Conservation (phyloP, 2,329 filamentous ascomycete genomes). For the Xylaria sp. region DNA sequence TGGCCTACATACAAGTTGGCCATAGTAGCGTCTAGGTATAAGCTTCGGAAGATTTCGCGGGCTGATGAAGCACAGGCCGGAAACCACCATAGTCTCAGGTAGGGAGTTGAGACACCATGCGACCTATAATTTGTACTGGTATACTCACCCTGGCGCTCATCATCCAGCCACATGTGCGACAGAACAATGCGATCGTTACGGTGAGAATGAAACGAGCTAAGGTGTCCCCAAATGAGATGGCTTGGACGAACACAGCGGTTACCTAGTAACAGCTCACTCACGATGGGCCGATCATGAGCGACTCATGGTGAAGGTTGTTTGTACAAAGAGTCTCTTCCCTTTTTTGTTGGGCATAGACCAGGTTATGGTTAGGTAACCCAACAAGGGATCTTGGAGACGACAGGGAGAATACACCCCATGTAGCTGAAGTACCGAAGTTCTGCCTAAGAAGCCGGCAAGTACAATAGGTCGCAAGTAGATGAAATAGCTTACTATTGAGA, state of each 20-base stretch:
- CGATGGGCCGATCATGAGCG: not conserved
- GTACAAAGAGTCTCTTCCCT: too few relatives aligned
- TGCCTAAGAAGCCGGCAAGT: not conserved
- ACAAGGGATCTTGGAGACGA: slow-evolving; percentile 7
- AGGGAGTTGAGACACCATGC: slow-evolving; percentile 13
- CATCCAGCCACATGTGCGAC: slow-evolving; percentile 18
- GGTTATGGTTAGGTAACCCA: not conserved
- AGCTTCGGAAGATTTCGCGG: too few relatives aligned
- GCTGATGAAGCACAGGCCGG: slow-evolving; percentile 14
- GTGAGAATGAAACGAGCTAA: slow-evolving; percentile 30
- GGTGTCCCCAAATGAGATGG: not conserved
- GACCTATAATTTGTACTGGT: not conserved
- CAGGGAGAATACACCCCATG: not conserved
- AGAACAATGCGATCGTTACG: not conserved
- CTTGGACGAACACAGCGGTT: not conserved
- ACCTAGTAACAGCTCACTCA: slow-evolving; percentile 2
- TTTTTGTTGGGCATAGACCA: not conserved
- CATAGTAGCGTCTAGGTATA: not conserved
- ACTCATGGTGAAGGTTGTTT: not conserved
- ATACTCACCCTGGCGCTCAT: slow-evolving; percentile 24
- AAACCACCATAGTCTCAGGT: slow-evolving; percentile 33
- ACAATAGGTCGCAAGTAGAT: not conserved
- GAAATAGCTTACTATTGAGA: slow-evolving; percentile 3
- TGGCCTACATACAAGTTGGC: too few relatives aligned
- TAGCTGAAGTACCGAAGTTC: not conserved